These are phyloP conservation scores for Xylaria sp. DNA, from an alignment of 2,329 filamentous ascomycete genomes.

Conservation along the genomic window DNA sequence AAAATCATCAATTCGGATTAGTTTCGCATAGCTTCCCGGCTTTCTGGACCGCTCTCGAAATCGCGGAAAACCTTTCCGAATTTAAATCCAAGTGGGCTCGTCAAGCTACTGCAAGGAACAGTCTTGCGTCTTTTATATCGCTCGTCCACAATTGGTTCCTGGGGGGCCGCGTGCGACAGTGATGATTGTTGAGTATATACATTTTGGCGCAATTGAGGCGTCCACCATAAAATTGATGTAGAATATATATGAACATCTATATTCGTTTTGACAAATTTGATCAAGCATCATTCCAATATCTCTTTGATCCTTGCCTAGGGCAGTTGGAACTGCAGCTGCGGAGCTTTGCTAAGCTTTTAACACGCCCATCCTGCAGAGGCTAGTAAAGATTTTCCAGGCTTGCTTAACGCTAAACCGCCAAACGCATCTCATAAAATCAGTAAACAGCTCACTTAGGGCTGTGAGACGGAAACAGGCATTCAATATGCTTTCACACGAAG, in stretches of 20 bases:
- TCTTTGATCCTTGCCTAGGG: no score
- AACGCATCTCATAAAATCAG: not conserved
- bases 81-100: not conserved
- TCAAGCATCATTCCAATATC: no score
- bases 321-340: not conserved
- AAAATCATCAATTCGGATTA: no score
- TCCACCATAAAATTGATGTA: not conserved
- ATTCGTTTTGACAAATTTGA: no score
- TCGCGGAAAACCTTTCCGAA: not conserved
- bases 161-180: not conserved
- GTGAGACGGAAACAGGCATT: not conserved
- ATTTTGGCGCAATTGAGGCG: not conserved
- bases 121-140: not conserved
- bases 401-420: not conserved
- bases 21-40: no score
- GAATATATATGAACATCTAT: not conserved
- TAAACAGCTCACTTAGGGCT: not conserved
- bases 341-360: not conserved
- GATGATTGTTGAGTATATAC: not conserved
- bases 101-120: not conserved
- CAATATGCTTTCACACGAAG: not conserved
- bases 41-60: not conserved
- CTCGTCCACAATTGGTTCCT: not conserved
- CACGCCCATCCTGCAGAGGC: not conserved
- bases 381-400: conserved; percentile 9